Base-by-base conservation (phyloP, 106 monocot species). In the Dendrobium catenatum region DNA sequence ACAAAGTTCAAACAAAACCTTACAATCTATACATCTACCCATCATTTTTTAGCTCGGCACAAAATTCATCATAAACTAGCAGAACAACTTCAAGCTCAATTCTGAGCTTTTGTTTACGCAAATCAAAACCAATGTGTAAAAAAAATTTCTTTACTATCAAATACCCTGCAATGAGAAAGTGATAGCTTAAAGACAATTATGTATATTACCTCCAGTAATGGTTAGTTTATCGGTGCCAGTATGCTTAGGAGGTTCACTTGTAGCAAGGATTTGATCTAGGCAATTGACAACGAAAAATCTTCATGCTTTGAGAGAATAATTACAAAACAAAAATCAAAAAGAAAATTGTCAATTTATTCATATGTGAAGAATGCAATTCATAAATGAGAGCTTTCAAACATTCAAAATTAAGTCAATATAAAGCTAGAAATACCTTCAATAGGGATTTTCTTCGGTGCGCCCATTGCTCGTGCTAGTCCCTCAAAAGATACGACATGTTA, bases 391-490 rank as follows among this genome's bases (percentile, higher is more conserved):
- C 24, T 40, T 3, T 44, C 24, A 74, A 79, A 67, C 9, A 64
- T 68, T 44, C 7, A 44, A 47, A 85, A 42, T 46, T 4, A 77
- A 73, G 41, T 16, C 24, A 80, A 43, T 51, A 31, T 41, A 22
- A 73, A 26, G 54, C 29, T 4, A 70, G 24, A 24, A 51, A 76
- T 37, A 97, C 97, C 97, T 97, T 88, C 96, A 89, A 79, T 79
- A 70, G 55, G 77, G 82, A 75, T 82, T 81, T 41, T 81, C 88
- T 15, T 42, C 82, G 59, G 81, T 79, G 56, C 80, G 75, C 73
- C 94, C 94, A 97, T 73, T 97, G 97, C 80, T 92, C 92, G 46
- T 97, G 97, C 68, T 97, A 92, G 77, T 97, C 97, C 75, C 77
- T 81, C 8, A 86, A 85, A 72, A 97, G 91, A 81, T 94, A 97